Evolutionary conservation across 2,329 filamentous ascomycete genomes (phyloP), one percentile per base, ranked within the genome.

Genomic region (Fusarium haematococcum): DNA sequence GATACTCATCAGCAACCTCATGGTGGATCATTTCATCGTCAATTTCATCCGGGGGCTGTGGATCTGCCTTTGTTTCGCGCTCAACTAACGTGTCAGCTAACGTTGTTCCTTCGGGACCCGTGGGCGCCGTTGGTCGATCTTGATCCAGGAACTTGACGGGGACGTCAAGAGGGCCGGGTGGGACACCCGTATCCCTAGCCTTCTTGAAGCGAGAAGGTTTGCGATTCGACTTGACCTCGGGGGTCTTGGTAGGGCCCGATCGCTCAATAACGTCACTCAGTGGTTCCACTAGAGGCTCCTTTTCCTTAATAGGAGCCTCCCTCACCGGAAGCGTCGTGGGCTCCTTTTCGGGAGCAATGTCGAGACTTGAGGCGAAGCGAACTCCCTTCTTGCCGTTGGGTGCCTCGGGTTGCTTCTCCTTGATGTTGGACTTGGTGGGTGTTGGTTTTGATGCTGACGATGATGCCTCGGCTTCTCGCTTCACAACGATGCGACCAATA

Each of bases 1-100:
- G 93, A 82, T 97, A 97, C 79, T 97, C 94, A 41, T 91, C 90
- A 9, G 94, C 92, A 16, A 97, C 91, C 81, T 97, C 93, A 71
- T 94, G 91, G 63, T 93, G 89, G 60, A 96, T 86, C 33, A 95
- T 85, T n/a, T 78, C 75, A 23, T 91, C 87, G 6, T 98, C 93
- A 43, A 96, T 86, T 74, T 94, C 92, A 75, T 93, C 90, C 0
- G 90, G 90, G 69, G 76, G 67, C n/a, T 75, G 67, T 30, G 81
- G 77, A 33, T 73, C 69, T 6, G 72, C 65, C 30, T 74, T 79
- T 10, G 83, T 80, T 50, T 87, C 84, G 45, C 88, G 87, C 80
- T 93, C 91, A 25, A 92, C 81, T 18, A 93, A 79, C 4, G 82
- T 88, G 32, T 90, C 86, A 25, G 93, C 89, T 7, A 96, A 81